Percentiles rank a stretch among this genome's conserved stretches.
These are phyloP conservation scores for Penicillium corylophilum DNA, from an alignment of 2,329 filamentous ascomycete species.

Conservation along the genomic window DNA sequence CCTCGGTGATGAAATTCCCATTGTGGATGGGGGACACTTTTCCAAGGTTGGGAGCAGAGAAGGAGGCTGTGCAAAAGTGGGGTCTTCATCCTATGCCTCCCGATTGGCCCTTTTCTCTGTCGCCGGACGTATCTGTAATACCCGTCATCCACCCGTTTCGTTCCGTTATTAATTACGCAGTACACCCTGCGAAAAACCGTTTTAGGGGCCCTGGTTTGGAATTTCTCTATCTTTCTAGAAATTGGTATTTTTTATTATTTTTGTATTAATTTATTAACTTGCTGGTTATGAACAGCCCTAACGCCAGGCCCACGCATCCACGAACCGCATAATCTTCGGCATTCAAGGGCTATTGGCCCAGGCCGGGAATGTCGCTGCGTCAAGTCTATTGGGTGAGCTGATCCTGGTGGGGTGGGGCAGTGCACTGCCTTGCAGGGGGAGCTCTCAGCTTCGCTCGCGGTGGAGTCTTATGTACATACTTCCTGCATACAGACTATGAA, in stretches of 20 bases:
- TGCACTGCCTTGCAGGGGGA: slow-evolving; percentile 25
- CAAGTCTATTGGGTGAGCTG: slow-evolving; percentile 6
- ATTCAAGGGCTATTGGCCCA: background rate
- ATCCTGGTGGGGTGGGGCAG: slow-evolving; percentile 23
- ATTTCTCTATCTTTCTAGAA: too few species aligned
- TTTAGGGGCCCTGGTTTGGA: too few species aligned
- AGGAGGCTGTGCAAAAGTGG: slow-evolving; percentile 26
- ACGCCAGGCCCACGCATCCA: too few species aligned
- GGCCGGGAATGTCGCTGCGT: background rate
- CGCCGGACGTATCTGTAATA: slow-evolving; percentile 14
- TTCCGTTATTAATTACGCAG: slow-evolving; percentile 7
- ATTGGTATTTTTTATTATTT: too few species aligned
- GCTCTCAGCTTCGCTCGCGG: slow-evolving; percentile 14
- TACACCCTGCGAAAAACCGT: background rate
- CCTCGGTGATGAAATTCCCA: slow-evolving; percentile 14
- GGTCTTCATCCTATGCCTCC: slow-evolving; percentile 13
- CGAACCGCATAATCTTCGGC: too few species aligned
- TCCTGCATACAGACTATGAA: background rate
- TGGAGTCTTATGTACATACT: slow-evolving; percentile 12
- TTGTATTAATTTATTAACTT: too few species aligned
- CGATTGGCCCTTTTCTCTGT: slow-evolving; percentile 11
- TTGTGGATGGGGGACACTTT: slow-evolving; percentile 13
- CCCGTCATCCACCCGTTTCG: slow-evolving; percentile 3
- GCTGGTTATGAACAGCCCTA: too few species aligned
- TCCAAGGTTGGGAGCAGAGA: slow-evolving; percentile 17